A percentile compares a stretch with the other conserved stretches of the same genome.
Evolutionary conservation across 163 green algal genomes (phyloP).

Genomic region (Picocystis sp.): DNA sequence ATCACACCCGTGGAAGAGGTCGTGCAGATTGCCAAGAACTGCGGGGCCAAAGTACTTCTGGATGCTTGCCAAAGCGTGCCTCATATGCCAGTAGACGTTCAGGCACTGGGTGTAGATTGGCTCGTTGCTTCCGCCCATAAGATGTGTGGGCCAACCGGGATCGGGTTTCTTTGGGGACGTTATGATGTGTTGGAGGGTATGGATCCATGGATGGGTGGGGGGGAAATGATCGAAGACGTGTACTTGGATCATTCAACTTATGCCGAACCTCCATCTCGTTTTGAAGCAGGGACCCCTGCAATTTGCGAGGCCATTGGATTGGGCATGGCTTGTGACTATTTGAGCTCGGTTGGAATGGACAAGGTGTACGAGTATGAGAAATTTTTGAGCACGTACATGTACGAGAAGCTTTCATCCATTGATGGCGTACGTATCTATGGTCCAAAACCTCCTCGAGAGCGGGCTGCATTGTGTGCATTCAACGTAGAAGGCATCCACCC

Average conservation of each 20-base stretch:
- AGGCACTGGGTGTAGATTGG: constrained; percentile 72
- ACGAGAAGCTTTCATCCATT: constrained; percentile 43
- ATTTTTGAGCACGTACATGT: constrained; percentile 58
- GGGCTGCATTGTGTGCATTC: constrained; percentile 73
- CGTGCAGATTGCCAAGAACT: constrained; percentile 18
- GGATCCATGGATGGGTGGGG: constrained; percentile 86
- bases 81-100: constrained; percentile 84
- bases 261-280: constrained; percentile 65
- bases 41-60: constrained; percentile 74
- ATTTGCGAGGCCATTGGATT: constrained; percentile 92
- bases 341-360: constrained; percentile 29
- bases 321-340: constrained; percentile 73
- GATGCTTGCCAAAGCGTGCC: constrained; percentile 92
- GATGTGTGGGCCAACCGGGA: constrained; percentile 91
- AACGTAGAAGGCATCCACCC: constrained; percentile 87
- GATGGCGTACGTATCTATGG: constrained; percentile 69
- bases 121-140: constrained; percentile 89
- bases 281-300: constrained; percentile 91
- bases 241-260: constrained; percentile 80
- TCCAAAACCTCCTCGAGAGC: constrained; percentile 37
- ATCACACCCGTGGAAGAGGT: constrained; percentile 35
- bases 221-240: constrained; percentile 79
- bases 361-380: constrained; percentile 35
- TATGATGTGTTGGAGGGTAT: constrained; percentile 71
- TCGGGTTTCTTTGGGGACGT: constrained; percentile 92